phyloP scores from a whole-genome alignment of 352 stramenopile species.

The Phytophthora citrophthora region DNA sequence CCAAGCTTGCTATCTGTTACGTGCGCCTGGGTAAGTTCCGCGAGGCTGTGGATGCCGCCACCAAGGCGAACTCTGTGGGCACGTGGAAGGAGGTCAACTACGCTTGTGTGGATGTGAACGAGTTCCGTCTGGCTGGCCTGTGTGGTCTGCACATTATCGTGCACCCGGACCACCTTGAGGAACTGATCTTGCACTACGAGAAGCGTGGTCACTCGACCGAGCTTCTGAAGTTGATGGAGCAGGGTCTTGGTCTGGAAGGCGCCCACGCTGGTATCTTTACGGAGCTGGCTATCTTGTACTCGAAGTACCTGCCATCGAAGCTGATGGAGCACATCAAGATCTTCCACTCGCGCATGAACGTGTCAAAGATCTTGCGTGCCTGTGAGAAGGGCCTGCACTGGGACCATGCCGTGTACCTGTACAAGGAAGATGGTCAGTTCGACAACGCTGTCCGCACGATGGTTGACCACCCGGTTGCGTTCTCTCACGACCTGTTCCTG shows the following conservation, averaged over 20 bases:
- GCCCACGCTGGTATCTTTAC: constrained; percentile 99
- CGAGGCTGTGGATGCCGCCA: constrained; percentile 98
- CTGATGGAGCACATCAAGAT: constrained; percentile 99
- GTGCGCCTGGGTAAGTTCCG: constrained; percentile 99
- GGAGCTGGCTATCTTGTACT: constrained; percentile 99
- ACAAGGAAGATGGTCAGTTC: constrained; percentile 99
- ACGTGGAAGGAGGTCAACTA: constrained; percentile 99
- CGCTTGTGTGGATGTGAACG: constrained; percentile 97
- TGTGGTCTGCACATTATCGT: constrained; percentile 99
- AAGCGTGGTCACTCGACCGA: constrained; percentile 96
- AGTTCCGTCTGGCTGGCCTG: constrained; percentile 98
- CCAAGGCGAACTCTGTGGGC: constrained; percentile 98
- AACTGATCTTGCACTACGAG: constrained; percentile 99
- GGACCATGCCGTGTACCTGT: constrained; percentile 98
- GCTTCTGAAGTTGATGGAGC: constrained; percentile 98
- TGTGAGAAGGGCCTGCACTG: constrained; percentile 99
- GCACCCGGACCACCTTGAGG: constrained; percentile 99
- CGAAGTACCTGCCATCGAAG: constrained; percentile 99
- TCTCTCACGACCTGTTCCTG: constrained; percentile 99
- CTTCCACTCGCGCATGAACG: constrained; percentile 99
- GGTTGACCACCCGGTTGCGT: constrained; percentile 98
- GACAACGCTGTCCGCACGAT: constrained; percentile 99
- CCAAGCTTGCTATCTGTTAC: constrained; percentile 99
- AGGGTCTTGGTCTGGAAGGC: constrained; percentile 98
- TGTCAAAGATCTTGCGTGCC: constrained; percentile 97